Evolutionary conservation across 495 filamentous ascomycete species (phyloP).

Genomic region (Amorphotheca resinae): DNA sequence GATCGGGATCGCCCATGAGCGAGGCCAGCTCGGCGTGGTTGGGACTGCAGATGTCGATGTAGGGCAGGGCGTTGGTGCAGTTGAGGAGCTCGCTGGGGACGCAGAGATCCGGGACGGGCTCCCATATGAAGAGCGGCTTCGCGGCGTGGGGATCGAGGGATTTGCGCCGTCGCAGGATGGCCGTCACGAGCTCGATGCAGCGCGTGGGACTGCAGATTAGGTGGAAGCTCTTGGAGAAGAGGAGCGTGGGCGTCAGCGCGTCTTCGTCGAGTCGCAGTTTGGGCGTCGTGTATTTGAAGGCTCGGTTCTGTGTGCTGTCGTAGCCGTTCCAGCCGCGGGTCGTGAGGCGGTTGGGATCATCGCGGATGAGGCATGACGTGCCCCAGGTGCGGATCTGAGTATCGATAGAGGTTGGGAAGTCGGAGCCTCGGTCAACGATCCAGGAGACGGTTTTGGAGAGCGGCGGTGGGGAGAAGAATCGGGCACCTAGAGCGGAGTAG

Average conservation of each 20-base stretch:
- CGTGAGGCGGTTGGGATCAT: conserved; percentile 54
- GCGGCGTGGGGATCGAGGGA: conserved; percentile 9
- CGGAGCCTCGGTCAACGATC: conserved; percentile 80
- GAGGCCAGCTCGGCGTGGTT: conserved; percentile 77
- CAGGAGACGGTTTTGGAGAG: conserved; percentile 55
- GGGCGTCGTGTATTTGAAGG: conserved; percentile 78
- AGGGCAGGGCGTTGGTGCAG: conserved; percentile 54
- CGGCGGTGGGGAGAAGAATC: conserved; percentile 59
- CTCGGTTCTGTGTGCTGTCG: conserved; percentile 36
- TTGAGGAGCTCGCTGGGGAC: conserved; percentile 59
- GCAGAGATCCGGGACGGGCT: conserved; percentile 85
- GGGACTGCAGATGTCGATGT: conserved; percentile 76
- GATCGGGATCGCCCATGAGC: conserved; percentile 52
- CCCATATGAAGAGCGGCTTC: conserved; percentile 78
- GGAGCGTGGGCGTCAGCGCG: conserved; percentile 40
- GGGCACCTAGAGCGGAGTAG: conserved; percentile 78
- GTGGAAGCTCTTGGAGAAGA: conserved; percentile 68
- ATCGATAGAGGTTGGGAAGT: conserved; percentile 62
- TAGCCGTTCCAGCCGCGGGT: conserved; percentile 92
- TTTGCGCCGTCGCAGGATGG: conserved; percentile 37
- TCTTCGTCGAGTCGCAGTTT: conserved; percentile 63
- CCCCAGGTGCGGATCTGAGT: conserved; percentile 54
- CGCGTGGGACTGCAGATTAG: conserved; percentile 72
- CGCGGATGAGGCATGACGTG: conserved; percentile 56
- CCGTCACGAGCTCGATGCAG: conserved; percentile 58